Evolutionary conservation across 148 eudicot species (phyloP).

Genomic region (Pouteria glomerata): DNA sequence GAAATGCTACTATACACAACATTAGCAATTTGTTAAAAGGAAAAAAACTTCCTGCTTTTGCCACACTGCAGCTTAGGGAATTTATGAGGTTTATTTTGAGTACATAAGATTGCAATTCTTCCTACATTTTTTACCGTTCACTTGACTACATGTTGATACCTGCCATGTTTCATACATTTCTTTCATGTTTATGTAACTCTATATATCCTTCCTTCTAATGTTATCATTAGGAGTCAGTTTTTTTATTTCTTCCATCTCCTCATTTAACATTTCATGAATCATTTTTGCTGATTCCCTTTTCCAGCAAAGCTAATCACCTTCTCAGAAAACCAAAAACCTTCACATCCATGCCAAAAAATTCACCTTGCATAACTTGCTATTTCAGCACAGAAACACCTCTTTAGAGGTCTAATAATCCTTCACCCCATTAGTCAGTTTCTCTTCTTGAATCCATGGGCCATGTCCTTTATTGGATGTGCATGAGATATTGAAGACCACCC

Average conservation of each 20-base stretch:
- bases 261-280: too few species aligned
- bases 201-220: background rate
- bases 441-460: background rate
- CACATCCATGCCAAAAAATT: background rate
- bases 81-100: background rate
- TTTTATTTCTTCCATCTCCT: too few species aligned
- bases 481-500: background rate
- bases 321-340: background rate
- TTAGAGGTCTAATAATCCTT: background rate
- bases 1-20: background rate
- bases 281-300: background rate
- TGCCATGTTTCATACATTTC: too few species aligned
- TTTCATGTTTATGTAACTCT: background rate
- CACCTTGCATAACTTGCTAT: background rate
- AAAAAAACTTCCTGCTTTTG: background rate
- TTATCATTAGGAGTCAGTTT: too few species aligned
- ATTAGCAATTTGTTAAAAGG: background rate
- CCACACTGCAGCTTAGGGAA: background rate
- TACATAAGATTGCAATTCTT: background rate
- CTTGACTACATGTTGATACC: too few species aligned
- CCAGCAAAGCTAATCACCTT: background rate
- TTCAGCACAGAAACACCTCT: background rate
- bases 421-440: background rate
- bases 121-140: background rate
- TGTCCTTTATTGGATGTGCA: background rate